Evolutionary conservation across 176 grass and related monocot species (phyloP).

Genomic region (Oryza punctata): DNA sequence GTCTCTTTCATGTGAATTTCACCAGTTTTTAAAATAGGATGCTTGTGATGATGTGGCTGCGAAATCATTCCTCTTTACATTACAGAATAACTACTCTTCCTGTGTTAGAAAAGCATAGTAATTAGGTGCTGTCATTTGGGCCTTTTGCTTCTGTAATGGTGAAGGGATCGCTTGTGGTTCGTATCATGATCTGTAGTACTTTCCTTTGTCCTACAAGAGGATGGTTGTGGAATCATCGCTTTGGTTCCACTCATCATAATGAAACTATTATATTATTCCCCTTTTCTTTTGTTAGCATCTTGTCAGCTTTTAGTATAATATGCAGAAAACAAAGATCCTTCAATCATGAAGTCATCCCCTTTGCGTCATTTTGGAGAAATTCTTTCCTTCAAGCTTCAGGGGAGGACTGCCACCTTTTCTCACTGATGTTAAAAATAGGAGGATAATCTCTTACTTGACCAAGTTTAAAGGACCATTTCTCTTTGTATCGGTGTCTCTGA

Average conservation of each 20-base stretch:
- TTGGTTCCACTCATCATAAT: constrained; percentile 45
- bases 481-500: constrained; percentile 36
- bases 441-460: constrained; percentile 31
- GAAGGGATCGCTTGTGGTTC: constrained; percentile 20
- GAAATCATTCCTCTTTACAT: constrained; percentile 32
- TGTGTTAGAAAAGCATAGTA: constrained; percentile 31
- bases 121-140: constrained; percentile 21
- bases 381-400: constrained; percentile 57
- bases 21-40: constrained; percentile 21
- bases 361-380: constrained; percentile 64
- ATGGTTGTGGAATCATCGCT: constrained; percentile 43
- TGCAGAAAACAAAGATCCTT: constrained; percentile 41
- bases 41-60: constrained; percentile 37
- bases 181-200: constrained; percentile 22
- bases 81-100: constrained; percentile 26
- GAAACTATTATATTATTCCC: constrained; percentile 30
- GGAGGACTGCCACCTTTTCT: constrained; percentile 45
- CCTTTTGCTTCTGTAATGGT: constrained; percentile 41
- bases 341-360: constrained; percentile 58
- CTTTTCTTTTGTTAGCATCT: constrained; percentile 36
- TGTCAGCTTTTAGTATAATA: constrained; percentile 40
- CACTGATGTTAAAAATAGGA: constrained; percentile 30
- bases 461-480: constrained; percentile 47
- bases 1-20: constrained; percentile 43
- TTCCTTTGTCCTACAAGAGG: constrained; percentile 33